Base-by-base conservation (phyloP, 768 basidiomycete genomes). In the Termitomyces sp. region DNA sequence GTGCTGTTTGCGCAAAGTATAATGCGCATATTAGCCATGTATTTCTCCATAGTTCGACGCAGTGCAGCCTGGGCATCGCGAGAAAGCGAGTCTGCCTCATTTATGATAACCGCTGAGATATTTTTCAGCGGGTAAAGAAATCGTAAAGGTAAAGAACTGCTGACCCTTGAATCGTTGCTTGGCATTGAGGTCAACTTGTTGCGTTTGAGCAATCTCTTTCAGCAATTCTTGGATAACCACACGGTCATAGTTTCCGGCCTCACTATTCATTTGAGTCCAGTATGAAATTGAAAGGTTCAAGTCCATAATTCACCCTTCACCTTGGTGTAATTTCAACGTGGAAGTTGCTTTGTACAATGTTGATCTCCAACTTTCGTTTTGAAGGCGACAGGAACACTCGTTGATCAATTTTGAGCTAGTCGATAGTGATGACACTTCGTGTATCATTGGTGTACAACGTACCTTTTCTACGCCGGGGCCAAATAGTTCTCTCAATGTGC, bases 161-260 rank as follows among this genome's bases (percentile, higher is more conserved):
- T 44, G 41, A 94, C 96, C 94, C 79, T 99, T 99, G 75, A 99
- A 99, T 57, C 92, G 81, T 65, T 99, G 94, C 69, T 90, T 95
- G 3, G 96, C 96, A 67, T 83, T 92, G 61, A 98, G 72, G 74
- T 99, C 96, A 10, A 99, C 94, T 69, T 98, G 96, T 69, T 99
- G 96, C 2, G 95, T 99, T 72, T 98, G 95, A 1, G 96, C 96
- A 65, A 99, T 98, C 73, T 98, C 96, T 71, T 98, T 99, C 57
- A 99, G 73, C 46, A 99, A 81, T 66, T 99, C 96, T 67, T 98
- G 96, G 52, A 99, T 93, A 50, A 99, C 94, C 1, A 94, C 82
- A 60, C 96, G 80, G 70, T 99, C 96, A 66, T 90, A 97, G 66
- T 87, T 96, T 13, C 96, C 96, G 0, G 94, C 94, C 74, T 99